phyloP scores from a whole-genome alignment of 225 moss, liverwort and hornwort genomes.

The Neckera pumila region DNA sequence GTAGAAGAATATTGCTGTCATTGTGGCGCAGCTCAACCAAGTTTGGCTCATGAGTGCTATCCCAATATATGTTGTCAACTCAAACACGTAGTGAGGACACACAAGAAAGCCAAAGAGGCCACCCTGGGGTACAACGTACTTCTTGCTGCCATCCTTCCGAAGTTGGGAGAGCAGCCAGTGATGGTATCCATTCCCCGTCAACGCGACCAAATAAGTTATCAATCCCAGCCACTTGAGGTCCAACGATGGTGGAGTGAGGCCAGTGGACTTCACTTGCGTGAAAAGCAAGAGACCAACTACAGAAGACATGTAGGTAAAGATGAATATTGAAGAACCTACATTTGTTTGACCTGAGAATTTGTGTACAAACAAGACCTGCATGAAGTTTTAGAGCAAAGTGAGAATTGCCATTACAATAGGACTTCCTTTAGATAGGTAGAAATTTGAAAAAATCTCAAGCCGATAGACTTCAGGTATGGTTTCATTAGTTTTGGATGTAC shows the following conservation, averaged over 20 bases:
- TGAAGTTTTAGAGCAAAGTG: neutral
- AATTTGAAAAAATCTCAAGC: neutral
- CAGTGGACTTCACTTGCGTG: conserved; percentile 8
- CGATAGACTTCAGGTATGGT: neutral
- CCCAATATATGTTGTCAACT: conserved; percentile 18
- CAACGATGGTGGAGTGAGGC: conserved; percentile 3
- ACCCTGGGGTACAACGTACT: conserved; percentile 29
- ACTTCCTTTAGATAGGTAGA: neutral
- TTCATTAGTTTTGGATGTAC: neutral
- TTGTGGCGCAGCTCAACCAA: neutral
- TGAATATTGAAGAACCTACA: neutral
- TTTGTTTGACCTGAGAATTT: conserved; percentile 22
- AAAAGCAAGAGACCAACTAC: neutral
- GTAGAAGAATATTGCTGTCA: neutral
- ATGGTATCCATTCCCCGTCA: conserved; percentile 30
- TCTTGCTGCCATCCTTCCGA: conserved; percentile 15
- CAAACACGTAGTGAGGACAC: conserved; percentile 48
- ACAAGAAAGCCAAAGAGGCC: conserved; percentile 36
- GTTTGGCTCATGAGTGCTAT: conserved; percentile 40
- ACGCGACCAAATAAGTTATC: neutral
- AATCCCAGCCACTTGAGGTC: conserved; percentile 21
- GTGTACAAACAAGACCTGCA: conserved; percentile 32
- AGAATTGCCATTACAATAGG: neutral
- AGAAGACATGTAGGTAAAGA: neutral
- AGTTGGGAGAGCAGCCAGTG: conserved; percentile 30